Evolutionary conservation across 192 early-diverging fungal genomes (phyloP), one percentile per base, ranked within the genome.

Genomic region (Coemansia sp.): DNA sequence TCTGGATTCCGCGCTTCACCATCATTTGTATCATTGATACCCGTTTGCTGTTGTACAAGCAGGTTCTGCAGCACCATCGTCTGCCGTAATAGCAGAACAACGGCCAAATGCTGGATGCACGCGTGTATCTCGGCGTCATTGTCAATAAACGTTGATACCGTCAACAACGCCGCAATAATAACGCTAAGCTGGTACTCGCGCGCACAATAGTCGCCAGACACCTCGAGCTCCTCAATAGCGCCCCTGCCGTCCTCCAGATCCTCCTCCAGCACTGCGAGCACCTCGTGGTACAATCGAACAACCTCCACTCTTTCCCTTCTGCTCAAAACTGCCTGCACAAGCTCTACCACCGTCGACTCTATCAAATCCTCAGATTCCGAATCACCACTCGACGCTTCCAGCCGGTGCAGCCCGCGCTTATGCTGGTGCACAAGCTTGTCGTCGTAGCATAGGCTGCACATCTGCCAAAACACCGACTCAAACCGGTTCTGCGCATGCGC

Each of bases 171-270:
- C 0, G 65, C 76, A 33, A 78, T 24, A 5, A 56, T 53, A 21
- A 67, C 69, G 44, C 69, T 58, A 38, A 72, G 62, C 54, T 69
- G 69, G 56, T 62, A 78, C 42, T 72, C 76, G 62, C 64, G 62
- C 32, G 59, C 43, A 69, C 76, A 78, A 29, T 68, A 78, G 19
- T 78, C 75, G 5, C n/a, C 21, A 23, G 60, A 65, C 21, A 68
- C 43, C 24, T 61, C 49, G 19, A 71, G 49, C 18, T 44, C 33
- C 9, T 54, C 35, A 1, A 43, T 23, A 19, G 35, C 35, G 22
- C 46, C 19, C 23, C 35, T 31, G 3, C 51, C 51, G 25, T 65
- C 69, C 0, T 24, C 64, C 32, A 78, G 23, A 24, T 78, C 69
- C 5, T 40, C 58, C 14, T 64, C 49, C 18, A 78, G 47, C 23